Evolutionary conservation across 805 yeast genomes (phyloP), one percentile per base, ranked within the genome.

Genomic region (Ogataea ganodermae): DNA sequence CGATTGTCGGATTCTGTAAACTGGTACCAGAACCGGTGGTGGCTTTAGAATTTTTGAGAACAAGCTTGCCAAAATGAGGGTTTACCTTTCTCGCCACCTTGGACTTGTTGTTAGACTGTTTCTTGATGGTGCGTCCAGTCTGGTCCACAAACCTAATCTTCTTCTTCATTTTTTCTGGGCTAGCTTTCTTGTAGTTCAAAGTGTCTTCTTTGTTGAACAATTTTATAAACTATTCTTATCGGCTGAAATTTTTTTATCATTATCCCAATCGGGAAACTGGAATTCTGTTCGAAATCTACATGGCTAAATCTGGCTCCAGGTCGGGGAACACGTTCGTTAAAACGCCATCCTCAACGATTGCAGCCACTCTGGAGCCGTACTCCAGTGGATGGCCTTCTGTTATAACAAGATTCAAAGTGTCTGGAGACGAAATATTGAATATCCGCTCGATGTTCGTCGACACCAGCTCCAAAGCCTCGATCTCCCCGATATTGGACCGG

Each of bases 341-440:
- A 6, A 30, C 17, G 16, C 33, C 33, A 9, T 30, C 17, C 17
- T 30, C 33, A 3, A 30, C 9, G 5, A 30, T 30, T 6, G 17
- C 33, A 30, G 33, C 33, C 13, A 30, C 33, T 9, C 33, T 16
- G 18, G 13, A 30, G 6, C 33, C 33, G 16, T 30, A 30, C 17
- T 30, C 33, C 33, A 30, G 18, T 4, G 33, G 33, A 30, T 30
- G 33, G 33, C 33, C 33, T 13, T 30, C 33, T 30, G 33, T 30
- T 6, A 30, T 4, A 3, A 30, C 16, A n/a, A 30, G 8, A 18
- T n/a, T 14, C 13, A 27, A n/a, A 4, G 17, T n/a, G 4, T n/a
- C 4, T n/a, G 33, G 17, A 6, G 33, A 12, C 17, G 33, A 12
- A n/a, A 13, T 30, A 8, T 30, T 30, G 33, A 30, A 30, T 6